Conservation (phyloP, 2,329 filamentous ascomycete genomes). For the Boeremia exigua region DNA sequence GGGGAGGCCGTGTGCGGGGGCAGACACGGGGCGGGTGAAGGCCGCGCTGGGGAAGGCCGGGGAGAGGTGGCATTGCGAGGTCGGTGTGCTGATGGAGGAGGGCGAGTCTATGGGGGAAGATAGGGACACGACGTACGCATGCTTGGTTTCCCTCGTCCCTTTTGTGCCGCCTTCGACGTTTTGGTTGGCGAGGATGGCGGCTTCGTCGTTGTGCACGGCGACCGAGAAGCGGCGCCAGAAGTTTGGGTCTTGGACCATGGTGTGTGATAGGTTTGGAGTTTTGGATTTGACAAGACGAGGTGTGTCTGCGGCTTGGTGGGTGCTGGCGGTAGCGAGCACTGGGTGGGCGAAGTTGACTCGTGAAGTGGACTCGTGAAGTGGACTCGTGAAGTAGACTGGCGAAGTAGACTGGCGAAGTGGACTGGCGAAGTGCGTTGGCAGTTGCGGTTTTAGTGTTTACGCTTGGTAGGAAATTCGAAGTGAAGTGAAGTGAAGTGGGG, state of each 20-base stretch:
- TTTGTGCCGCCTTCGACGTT: constrained; percentile 15
- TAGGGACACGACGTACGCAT: constrained; percentile 46
- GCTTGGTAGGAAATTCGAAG: background rate
- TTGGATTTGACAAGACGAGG: background rate
- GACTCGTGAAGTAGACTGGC: background rate
- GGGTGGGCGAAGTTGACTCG: background rate
- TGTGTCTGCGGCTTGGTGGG: background rate
- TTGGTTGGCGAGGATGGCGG: constrained; percentile 33
- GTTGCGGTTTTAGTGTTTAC: background rate
- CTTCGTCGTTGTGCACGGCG: constrained; percentile 64
- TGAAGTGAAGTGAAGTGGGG: constrained; percentile 10
- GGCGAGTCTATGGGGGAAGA: constrained; percentile 19
- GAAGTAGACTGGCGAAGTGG: background rate
- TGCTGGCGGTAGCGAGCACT: background rate
- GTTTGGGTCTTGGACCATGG: constrained; percentile 62
- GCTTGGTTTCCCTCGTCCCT: constrained; percentile 36
- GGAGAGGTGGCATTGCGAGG: constrained; percentile 24
- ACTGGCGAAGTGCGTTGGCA: background rate
- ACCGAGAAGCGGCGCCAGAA: constrained; percentile 67
- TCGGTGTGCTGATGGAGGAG: constrained; percentile 24
- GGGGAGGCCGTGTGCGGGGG: background rate
- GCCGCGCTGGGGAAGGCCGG: constrained; percentile 16
- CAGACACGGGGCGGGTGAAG: constrained; percentile 7
- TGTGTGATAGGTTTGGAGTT: constrained; percentile 44
- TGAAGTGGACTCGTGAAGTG: background rate